Base-by-base conservation (phyloP, 2,329 filamentous ascomycete genomes). In the Cladosporium sp. region DNA sequence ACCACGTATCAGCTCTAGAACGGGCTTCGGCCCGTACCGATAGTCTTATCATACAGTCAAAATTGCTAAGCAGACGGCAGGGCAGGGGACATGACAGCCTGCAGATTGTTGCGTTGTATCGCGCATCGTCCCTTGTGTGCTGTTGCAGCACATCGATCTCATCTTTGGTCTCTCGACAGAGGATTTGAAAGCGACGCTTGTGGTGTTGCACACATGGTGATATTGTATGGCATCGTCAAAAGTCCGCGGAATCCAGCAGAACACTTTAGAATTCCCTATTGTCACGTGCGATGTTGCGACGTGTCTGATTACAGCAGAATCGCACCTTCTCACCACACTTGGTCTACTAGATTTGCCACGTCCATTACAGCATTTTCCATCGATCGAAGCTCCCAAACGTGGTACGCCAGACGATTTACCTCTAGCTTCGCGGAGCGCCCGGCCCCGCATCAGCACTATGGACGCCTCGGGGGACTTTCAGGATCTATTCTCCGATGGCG, bases 361-460 rank as follows among this genome's bases (percentile, higher is more conserved):
- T 21, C n/a, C 44, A 14, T 49, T 49, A 16, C 10, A 49, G n/a
- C n/a, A 12, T 49, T 49, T 49, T 10, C n/a, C 23, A 26, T 49
- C 14, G 44, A 49, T 49, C 44, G n/a, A 49, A n/a, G 44, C n/a
- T 16, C 44, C 3, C n/a, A 21, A 21, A 23, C 44, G 44, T 49
- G 44, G 44, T 26, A 49, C 44, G 23, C 44, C n/a, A 23, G 14
- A 23, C n/a, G n/a, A 21, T 5, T 23, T 49, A 49, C 10, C 44
- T 49, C 33, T 12, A 35, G 33, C 33, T 49, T 49, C n/a, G n/a
- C 31, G 31, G 53, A n/a, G 16, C 53, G n/a, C 31, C 23, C 53
- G 33, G 53, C 53, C 53, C 53, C 31, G n/a, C 53, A 4, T 57
- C 18, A 35, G 53, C 53, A 14, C 53, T 57, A 57, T 57, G 53